Evolutionary conservation across 2,329 filamentous ascomycete genomes (phyloP).

Genomic region (Trichocomaceae sp.): DNA sequence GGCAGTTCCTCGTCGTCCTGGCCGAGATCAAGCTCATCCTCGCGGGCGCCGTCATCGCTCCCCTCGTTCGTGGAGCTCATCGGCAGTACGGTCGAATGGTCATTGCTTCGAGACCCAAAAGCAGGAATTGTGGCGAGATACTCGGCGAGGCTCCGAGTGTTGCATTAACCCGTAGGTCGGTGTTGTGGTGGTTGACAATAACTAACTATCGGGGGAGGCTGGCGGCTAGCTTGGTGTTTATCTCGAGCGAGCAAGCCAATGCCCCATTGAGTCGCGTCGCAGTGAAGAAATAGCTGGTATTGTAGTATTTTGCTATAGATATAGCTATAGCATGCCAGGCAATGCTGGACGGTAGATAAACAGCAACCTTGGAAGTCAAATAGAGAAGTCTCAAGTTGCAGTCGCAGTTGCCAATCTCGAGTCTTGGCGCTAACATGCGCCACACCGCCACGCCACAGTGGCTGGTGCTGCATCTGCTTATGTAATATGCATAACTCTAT

Average conservation of each 20-base stretch:
- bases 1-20: constrained; percentile 33
- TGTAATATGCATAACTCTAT: no score
- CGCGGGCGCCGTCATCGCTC: constrained; percentile 55
- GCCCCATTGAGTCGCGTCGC: not conserved
- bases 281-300: not conserved
- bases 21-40: constrained; percentile 46
- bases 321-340: not conserved
- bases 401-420: not conserved
- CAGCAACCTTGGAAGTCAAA: no score
- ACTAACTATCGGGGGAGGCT: not conserved
- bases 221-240: not conserved
- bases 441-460: not conserved
- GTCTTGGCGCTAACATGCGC: not conserved
- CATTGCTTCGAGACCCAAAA: constrained; percentile 43
- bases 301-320: not conserved
- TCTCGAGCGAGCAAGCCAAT: not conserved
- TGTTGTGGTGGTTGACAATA: not conserved
- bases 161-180: not conserved
- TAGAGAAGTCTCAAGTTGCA: not conserved
- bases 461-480: no score
- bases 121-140: not conserved
- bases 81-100: constrained; percentile 40
- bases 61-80: constrained; percentile 65
- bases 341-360: not conserved
- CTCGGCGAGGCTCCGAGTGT: not conserved